Base-by-base conservation (phyloP, 306 rosid genomes). In the Quercus agrifolia region DNA sequence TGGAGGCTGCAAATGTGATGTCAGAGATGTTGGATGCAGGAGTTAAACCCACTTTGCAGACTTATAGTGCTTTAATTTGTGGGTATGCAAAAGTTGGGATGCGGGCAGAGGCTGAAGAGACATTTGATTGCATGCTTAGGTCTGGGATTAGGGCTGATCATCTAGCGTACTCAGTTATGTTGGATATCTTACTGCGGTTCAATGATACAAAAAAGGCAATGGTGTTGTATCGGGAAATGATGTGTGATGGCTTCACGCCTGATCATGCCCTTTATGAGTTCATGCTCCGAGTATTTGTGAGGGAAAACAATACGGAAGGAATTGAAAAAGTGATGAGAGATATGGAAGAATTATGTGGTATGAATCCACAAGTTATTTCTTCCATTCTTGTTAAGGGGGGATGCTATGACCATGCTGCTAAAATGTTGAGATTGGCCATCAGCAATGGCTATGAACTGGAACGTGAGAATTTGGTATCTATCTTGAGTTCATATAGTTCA, bases 31-130 rank as follows among this genome's bases (percentile, higher is more conserved):
- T 92, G 91, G 92, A 89, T 74, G 85, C 87, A 4, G 97, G 97
- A 52, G 90, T 94, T 66, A 94, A 88, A 88, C 98, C 98, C 35
- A 89, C 97, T 81, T 76, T 94, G 86, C 92, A 85, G 78, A 87
- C 97, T 0, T 94, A 90, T 75, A 94, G 97, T 81, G 97, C 99
- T 83, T 86, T 94, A 72, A 90, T 94, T 74, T 94, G 97, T 77
- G 97, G 87, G 61, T 94, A 94, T 88, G 93, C 95, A 27, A 94
- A 92, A 85, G 93, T 83, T 64, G 97, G 97, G 64, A 90, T 68
- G 82, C 87, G 83, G 68, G 90, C 57, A 56, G 92, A 90, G 81
- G 97, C 97, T 41, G 91, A 91, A 73, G 93, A 90, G 77, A 92
- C 95, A 11, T 94, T 88, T 85, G 85, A 89, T 58, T 79, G 87